Base-by-base conservation (phyloP, 202 grass and related monocot species). In the Bolboschoenoplectus hybrid region DNA sequence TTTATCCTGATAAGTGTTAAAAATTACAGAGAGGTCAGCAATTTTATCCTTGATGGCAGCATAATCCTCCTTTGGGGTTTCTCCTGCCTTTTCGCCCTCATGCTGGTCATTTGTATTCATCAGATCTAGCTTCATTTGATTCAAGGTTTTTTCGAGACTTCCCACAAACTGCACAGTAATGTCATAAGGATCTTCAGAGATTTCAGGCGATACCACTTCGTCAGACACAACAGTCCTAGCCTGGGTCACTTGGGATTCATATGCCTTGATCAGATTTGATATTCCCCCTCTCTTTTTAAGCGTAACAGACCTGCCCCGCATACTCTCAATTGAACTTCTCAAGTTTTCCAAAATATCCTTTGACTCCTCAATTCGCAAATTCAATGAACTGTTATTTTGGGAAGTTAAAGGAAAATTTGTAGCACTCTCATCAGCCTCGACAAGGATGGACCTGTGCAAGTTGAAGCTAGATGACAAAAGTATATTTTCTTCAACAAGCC, bases 221-320 rank as follows among this genome's bases (percentile, higher is more conserved):
- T 94, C 88, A 83, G 90, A 86, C 19, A 77, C 68, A 85, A 88
- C 66, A 91, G 68, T 81, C 66, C 92, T 90, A 86, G 80, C 74
- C 68, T 88, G 76, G 86, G 85, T 92, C 85, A 55, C 78, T 86
- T 98, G 91, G 63, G 86, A 74, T 83, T 98, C 96, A 39, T 94
- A 98, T 83, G 96, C 90, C 55, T 92, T 89, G 66, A 98, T 94
- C 83, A 98, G 91, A 84, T 95, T 95, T 46, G 96, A 91, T 80
- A 98, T 89, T 9, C 92, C 89, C 74, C 85, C 89, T 76, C 87
- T 90, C 39, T 91, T 91, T 85, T 82, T 80, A 7, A 85, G 63
- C 26, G 76, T 41, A 46, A 78, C 75, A 8, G 91, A 90, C 67
- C 87, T 84, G 77, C 73, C 93, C 20, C 85, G 89, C 86, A 95